phyloP scores from a whole-genome alignment of 148 eudicot species.

The Salicornia ramosissima region DNA sequence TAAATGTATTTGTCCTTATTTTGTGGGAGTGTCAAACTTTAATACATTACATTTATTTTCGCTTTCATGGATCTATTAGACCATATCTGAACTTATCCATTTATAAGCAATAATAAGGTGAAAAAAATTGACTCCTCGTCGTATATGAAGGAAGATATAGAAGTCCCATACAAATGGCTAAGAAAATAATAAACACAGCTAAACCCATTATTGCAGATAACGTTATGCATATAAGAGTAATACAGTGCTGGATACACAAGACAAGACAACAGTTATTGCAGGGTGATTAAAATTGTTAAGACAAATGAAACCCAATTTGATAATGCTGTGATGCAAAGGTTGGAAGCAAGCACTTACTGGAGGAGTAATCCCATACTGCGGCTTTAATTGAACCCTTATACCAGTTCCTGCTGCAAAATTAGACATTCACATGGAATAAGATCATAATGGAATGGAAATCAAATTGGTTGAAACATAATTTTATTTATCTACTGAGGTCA shows the following conservation, averaged over 20 bases:
- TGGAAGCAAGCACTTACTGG: conserved; percentile 52
- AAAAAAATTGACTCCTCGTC: no score
- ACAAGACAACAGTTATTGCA: no score
- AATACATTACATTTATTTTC: no score
- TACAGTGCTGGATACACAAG: not conserved
- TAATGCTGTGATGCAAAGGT: not conserved
- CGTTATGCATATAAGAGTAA: not conserved
- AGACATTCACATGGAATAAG: not conserved
- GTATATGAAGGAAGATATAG: not conserved
- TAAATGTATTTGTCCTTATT: no score
- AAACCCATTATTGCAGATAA: not conserved
- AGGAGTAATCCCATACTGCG: conserved; percentile 75
- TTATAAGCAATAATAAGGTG: no score
- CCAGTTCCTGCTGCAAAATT: conserved; percentile 69
- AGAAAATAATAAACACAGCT: not conserved
- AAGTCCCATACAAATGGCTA: not conserved
- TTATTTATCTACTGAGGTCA: no score
- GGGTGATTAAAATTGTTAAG: not conserved
- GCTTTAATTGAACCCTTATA: conserved; percentile 69
- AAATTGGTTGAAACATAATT: not conserved
- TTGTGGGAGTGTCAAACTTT: no score
- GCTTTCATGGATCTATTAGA: no score
- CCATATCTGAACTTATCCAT: no score
- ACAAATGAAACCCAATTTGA: not conserved
- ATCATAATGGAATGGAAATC: not conserved